Evolutionary conservation across 1,139 yeast species (phyloP), one percentile per base, ranked within the genome.

Genomic region (Saccharomyces pastorianus): DNA sequence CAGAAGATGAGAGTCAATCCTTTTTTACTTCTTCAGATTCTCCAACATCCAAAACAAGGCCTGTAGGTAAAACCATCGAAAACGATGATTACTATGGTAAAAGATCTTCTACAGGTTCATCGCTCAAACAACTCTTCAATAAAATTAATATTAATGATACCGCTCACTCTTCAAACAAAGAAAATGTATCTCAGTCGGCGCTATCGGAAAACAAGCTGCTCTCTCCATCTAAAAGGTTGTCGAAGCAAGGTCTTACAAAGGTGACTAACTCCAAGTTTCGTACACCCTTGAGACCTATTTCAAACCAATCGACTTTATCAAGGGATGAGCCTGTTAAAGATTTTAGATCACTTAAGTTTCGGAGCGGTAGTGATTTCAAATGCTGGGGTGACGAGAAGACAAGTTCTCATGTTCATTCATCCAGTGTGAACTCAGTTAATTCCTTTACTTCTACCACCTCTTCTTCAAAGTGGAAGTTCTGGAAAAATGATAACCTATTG

Each of bases 401-500:
- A 17, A 38, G 44, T 38, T 38, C 44, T 6, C 44, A 38, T 38
- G 44, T 38, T 4, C 44, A 38, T 20, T 38, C 44, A 5, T 23
- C 44, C 23, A 38, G 44, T 17, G n/a, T 38, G n/a, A 38, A 17
- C 13, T 38, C 44, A 4, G 20, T 38, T 20, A 20, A 20, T 20
- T 38, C 44, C 9, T 38, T 38, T 9, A 20, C 25, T 20, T 38
- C 44, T 20, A 38, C n/a, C 11, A 11, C n/a, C 13, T 38, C 44
- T 11, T 38, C 55, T 26, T 61, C 69, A 2, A 67, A 60, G 51
- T 68, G 71, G 72, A 69, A 66, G 54, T 69, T 69, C 50, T 69
- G 72, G 72, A 67, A 66, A 51, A 63, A 61, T 49, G 59, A 56
- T 46, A 38, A 38, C 44, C n/a, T 38, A 9, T 38, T 38, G 14